Evolutionary conservation across 2,329 filamentous ascomycete species (phyloP), one percentile per base, ranked within the genome.

Genomic region (Purpureocillium lavendulum): DNA sequence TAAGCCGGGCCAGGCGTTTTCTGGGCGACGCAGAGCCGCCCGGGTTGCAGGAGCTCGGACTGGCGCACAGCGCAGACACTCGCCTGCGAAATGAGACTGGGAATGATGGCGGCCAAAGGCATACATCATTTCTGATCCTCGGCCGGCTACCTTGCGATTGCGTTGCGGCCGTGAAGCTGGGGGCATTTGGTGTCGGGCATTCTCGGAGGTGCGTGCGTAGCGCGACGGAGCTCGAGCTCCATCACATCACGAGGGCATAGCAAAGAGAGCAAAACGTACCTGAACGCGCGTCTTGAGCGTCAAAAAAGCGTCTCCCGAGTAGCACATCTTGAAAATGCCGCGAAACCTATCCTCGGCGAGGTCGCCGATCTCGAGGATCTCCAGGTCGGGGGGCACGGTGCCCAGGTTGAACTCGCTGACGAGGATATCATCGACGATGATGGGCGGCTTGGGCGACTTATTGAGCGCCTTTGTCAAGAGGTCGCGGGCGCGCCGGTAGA

Each of bases 261-360:
- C 44, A 38, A 44, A 50, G 38, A 40, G 44, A 39, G 35, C 30
- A 38, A 51, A 39, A 71, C 77, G 48, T 75, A 84, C 80, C 71
- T 98, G 92, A 47, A 98, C 92, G 65, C 88, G 80, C 42, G 92
- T 98, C 62, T 92, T 92, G 47, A 98, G 73, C 18, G 92, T 97
- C 65, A 98, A 66, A 59, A 89, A 97, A 24, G 92, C 90, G 66
- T 98, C 90, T 49, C 92, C 92, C 2, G 85, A 80, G 61, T 98
- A 98, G 60, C 84, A 90, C 90, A 98, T 97, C 65, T 97, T 97
- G 74, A 98, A 98, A 52, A 98, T 97, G 58, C 92, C 92, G 43
- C 92, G 78, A 62, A 98, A 98, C 39, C 90, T 76, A 69, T 98
- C 92, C 66, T 97, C 92, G 39, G 92, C 92, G 59, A 98, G 71